Evolutionary conservation across 768 basidiomycete species (phyloP), one percentile per base, ranked within the genome.

Genomic region (Pleurotus ostreatus): DNA sequence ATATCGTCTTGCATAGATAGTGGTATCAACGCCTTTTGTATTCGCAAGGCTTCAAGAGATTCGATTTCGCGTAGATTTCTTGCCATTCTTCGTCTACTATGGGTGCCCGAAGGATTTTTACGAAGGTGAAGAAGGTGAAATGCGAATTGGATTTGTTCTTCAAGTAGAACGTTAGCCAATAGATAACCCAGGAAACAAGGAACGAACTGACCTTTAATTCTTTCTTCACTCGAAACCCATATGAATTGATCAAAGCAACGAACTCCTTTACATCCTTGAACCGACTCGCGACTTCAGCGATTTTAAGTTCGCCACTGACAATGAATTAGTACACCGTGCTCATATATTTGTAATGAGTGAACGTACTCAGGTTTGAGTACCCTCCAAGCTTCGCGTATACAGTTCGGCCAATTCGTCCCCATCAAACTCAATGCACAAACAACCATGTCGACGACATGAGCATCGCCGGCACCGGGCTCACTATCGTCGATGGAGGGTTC

Each of bases 371-470:
- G 70, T 68, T 85, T 89, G 39, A 98, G 75, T 40, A 98, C 82
- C 61, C 97, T 78, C 84, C 92, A 91, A 6, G 91, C 89, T 68
- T 99, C 95, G 23, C 88, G 79, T 23, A 98, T 79, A 63, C 92
- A 92, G 45, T 78, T 79, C n/a, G 91, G 81, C 97, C 97, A 99
- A 66, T 99, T 98, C 13, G 86, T 89, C 30, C 92, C 90, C 97
- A 99, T 99, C 60, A 99, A 76, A 65, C 95, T 98, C 61, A 99
- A 78, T 20, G 95, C 92, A 67, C 94, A 98, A 20, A 98, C 87
- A 5, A 85, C 94, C 5, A 93, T 86, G 66, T 99, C 95, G 2
- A 94, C 92, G 2, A 98, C 69, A 60, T 92, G 87, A 0, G 84
- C 92, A 51, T 81, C 78, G 25, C 81, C 84, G 37, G 74, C 37